Percentiles rank a stretch among this genome's conserved stretches.
Conservation (phyloP, 2,329 filamentous ascomycete genomes). For the Thielaviopsis musarum region DNA sequence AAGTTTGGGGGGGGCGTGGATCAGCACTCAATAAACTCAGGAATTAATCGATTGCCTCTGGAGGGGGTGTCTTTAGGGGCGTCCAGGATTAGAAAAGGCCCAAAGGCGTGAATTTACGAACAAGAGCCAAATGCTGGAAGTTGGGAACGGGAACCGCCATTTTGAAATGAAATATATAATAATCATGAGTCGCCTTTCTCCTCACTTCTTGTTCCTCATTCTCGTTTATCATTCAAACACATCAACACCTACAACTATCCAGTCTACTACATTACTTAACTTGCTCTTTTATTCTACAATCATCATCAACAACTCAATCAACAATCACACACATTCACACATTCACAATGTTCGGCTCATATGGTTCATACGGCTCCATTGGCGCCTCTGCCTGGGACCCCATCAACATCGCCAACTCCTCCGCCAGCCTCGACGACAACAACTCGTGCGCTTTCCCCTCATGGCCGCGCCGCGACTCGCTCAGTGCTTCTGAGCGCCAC, state of each 20-base stretch:
- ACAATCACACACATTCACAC: not conserved
- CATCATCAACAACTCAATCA: not conserved
- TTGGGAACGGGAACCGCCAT: no score
- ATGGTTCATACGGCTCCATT: conserved; percentile 33
- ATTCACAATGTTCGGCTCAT: conserved; percentile 31
- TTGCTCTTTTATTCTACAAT: not conserved
- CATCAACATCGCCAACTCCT: conserved; percentile 29
- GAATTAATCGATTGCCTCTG: no score
- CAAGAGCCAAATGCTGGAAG: no score
- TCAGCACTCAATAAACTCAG: no score
- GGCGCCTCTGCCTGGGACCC: conserved; percentile 29
- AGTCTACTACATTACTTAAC: not conserved
- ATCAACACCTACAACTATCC: not conserved
- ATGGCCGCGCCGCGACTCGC: conserved; percentile 38
- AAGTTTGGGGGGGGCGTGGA: no score
- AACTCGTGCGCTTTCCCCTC: conserved; percentile 40
- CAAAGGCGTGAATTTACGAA: no score
- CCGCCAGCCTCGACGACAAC: conserved; percentile 24
- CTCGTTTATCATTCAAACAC: not conserved
- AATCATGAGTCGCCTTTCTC: not conserved
- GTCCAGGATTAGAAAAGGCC: no score
- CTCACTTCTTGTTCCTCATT: not conserved
- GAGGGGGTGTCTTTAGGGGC: no score
- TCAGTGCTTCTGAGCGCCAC: conserved; percentile 22
- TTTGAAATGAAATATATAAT: no score